Evolutionary conservation across 805 yeast species (phyloP).

Genomic region (Zygosaccharomyces siamensis): DNA sequence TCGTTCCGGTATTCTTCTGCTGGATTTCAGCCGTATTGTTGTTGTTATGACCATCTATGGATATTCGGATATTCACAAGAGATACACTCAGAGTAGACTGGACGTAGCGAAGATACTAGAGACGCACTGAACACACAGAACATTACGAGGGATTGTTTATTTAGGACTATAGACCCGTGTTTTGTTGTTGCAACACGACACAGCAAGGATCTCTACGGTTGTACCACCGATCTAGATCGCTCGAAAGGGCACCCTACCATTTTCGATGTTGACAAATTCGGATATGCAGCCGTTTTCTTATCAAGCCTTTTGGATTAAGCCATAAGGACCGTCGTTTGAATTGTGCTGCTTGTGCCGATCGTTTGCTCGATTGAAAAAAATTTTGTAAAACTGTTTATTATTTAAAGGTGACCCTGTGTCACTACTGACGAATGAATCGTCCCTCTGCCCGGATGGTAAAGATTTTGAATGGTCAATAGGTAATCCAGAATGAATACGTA

Average conservation of each 20-base stretch:
- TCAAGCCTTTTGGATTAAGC: not conserved
- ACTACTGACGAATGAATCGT: not conserved
- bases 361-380: not conserved
- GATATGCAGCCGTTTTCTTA: not conserved
- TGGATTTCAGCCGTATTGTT: not conserved
- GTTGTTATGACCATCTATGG: not conserved
- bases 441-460: not conserved
- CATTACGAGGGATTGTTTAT: not conserved
- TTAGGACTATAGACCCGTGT: not conserved
- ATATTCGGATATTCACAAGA: not conserved
- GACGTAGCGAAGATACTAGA: not conserved
- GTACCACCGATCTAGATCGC: not conserved
- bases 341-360: not conserved
- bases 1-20: not conserved
- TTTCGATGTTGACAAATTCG: not conserved
- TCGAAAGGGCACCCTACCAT: not conserved
- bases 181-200: not conserved
- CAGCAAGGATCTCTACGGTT: not conserved
- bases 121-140: not conserved
- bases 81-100: not conserved
- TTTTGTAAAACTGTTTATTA: not conserved
- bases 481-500: not conserved
- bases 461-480: not conserved
- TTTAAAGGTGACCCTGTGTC: slow-evolving; percentile 1
- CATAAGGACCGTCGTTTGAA: not conserved